These are phyloP conservation scores for Halophytophthora batemanensis DNA, from an alignment of 352 stramenopile genomes.

Conservation along the genomic window DNA sequence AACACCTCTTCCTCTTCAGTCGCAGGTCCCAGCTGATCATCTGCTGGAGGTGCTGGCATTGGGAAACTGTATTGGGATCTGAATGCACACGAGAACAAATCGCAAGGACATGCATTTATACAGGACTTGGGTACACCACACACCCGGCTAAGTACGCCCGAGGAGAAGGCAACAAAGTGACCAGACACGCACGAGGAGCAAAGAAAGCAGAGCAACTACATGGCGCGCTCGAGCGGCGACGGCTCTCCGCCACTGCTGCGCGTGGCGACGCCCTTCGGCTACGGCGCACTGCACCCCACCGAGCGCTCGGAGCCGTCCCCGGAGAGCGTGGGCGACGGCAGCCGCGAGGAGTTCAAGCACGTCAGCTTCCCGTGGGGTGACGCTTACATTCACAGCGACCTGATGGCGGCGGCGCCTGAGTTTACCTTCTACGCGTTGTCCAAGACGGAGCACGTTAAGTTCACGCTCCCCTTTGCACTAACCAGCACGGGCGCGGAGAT, in stretches of 20 bases:
- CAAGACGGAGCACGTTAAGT: conserved; percentile 63
- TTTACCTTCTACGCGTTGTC: conserved; percentile 81
- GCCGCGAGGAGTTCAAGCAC: conserved; percentile 43
- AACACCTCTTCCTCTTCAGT: no score
- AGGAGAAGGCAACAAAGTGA: background rate
- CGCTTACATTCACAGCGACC: conserved; percentile 57
- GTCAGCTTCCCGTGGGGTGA: conserved; percentile 77
- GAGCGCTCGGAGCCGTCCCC: conserved; percentile 12
- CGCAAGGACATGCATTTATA: no score
- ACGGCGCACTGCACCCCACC: conserved; percentile 41
- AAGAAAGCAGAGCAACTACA: conserved; percentile 5
- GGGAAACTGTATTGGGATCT: no score
- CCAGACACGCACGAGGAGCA: background rate
- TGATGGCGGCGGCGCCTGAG: conserved; percentile 51
- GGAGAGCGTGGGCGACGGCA: conserved; percentile 6
- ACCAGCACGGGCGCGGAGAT: conserved; percentile 51
- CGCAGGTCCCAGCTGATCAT: no score
- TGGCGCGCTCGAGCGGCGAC: conserved; percentile 13
- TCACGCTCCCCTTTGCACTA: conserved; percentile 57
- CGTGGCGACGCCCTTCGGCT: conserved; percentile 71
- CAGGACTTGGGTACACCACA: conserved; percentile 5
- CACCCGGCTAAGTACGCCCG: conserved; percentile 10
- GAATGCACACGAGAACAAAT: no score
- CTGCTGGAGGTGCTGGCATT: no score
- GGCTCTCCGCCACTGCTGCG: conserved; percentile 19